phyloP scores from a whole-genome alignment of 1,284 basidiomycete genomes.

The Moesziomyces antarcticus region DNA sequence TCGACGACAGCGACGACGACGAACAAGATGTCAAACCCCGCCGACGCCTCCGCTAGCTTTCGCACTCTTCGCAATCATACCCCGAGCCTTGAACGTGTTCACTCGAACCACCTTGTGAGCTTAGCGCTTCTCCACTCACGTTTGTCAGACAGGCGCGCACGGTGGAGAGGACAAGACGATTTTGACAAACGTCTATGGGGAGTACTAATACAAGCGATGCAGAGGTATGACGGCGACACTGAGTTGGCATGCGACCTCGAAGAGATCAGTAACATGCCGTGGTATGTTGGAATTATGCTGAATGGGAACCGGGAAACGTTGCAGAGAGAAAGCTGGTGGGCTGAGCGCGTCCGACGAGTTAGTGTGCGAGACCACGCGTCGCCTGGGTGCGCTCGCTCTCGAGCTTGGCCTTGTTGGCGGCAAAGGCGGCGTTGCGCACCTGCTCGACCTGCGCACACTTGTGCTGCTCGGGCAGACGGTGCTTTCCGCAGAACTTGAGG shows the following conservation, averaged over 20 bases:
- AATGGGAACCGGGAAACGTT: not conserved
- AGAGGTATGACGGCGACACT: conserved; percentile 1
- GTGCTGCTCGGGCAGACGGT: conserved; percentile 66
- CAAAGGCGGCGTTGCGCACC: conserved; percentile 64
- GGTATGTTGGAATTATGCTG: conserved; percentile 8
- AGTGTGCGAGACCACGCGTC: conserved; percentile 64
- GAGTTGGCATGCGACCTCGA: not conserved
- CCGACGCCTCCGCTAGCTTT: conserved; percentile 9
- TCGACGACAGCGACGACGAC: conserved; percentile 12
- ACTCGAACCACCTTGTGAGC: not conserved
- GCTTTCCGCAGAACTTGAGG: conserved; percentile 65
- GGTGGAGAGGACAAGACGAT: not conserved
- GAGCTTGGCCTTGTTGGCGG: conserved; percentile 66
- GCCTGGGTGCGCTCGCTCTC: conserved; percentile 64
- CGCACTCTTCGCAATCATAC: not conserved
- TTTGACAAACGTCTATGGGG: conserved; percentile 1
- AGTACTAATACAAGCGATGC: conserved; percentile 15
- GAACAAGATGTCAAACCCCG: conserved; percentile 22
- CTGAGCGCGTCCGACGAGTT: not conserved
- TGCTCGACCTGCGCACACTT: conserved; percentile 62
- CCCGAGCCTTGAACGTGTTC: not conserved
- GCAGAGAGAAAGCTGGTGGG: not conserved
- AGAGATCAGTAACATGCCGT: not conserved
- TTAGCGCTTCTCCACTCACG: not conserved
- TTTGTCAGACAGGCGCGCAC: not conserved